phyloP scores from a whole-genome alignment of 345 rosid species.

The Capsella bursapastoris region DNA sequence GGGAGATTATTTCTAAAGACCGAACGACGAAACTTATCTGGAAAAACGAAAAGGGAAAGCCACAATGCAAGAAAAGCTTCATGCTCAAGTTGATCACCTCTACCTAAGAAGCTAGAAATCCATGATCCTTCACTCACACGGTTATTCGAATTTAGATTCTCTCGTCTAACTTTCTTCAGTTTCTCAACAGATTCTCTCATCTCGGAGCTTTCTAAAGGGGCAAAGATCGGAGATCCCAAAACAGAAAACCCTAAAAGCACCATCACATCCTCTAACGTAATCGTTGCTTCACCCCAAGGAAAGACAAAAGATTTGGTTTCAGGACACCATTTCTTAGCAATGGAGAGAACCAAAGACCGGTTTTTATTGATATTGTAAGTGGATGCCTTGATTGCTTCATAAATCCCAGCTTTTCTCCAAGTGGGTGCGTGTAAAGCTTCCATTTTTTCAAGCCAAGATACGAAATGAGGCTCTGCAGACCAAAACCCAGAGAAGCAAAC shows the following conservation, averaged over 20 bases:
- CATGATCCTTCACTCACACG: constrained; percentile 9
- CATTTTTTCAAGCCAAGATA: constrained; percentile 53
- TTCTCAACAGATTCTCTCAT: background rate
- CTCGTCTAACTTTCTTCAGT: constrained; percentile 13
- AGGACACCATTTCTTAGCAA: constrained; percentile 58
- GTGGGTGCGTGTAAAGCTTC: constrained; percentile 31
- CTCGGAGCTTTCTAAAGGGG: constrained; percentile 19
- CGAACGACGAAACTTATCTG: background rate
- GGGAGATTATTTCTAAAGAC: constrained; percentile 6
- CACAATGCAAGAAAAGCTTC: constrained; percentile 55
- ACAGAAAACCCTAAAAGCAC: constrained; percentile 55
- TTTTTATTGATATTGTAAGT: constrained; percentile 38
- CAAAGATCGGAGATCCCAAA: constrained; percentile 49
- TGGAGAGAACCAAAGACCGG: constrained; percentile 39
- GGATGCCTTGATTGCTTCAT: constrained; percentile 52
- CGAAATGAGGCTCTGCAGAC: constrained; percentile 35
- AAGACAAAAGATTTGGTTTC: constrained; percentile 55
- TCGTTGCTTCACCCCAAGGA: constrained; percentile 66
- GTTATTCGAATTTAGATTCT: background rate
- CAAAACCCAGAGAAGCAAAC: constrained; percentile 44
- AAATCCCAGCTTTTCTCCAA: constrained; percentile 58
- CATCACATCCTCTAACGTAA: constrained; percentile 59
- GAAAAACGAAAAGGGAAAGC: constrained; percentile 46
- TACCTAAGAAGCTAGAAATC: constrained; percentile 42
- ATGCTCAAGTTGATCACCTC: constrained; percentile 48